Evolutionary conservation across 2,329 filamentous ascomycete genomes (phyloP).

Genomic region (Aspergillus awamori): DNA sequence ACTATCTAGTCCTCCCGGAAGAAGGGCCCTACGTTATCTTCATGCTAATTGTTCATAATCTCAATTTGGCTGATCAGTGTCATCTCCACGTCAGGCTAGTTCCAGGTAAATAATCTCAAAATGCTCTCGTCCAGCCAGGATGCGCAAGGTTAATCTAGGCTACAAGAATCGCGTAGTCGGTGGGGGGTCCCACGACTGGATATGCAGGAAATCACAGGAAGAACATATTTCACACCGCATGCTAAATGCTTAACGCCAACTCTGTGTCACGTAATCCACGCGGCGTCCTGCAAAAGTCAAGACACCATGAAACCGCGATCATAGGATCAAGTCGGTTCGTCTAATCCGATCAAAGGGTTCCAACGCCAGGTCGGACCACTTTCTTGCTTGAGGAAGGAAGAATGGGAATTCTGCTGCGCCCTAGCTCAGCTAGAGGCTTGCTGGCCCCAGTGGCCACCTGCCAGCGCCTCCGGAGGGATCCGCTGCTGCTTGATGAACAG

Average conservation of each 20-base stretch:
- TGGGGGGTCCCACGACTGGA: conserved; percentile 5
- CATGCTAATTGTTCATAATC: conserved; percentile 13
- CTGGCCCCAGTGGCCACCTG: conserved; percentile 47
- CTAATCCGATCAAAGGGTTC: conserved; percentile 28
- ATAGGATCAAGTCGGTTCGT: conserved; percentile 20
- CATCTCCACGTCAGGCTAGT: conserved; percentile 16
- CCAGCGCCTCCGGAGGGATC: conserved; percentile 68
- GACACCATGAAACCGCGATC: conserved; percentile 16
- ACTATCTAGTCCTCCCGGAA: not conserved
- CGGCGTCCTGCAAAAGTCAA: conserved; percentile 18
- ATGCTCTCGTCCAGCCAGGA: conserved; percentile 14
- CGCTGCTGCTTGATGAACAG: conserved; percentile 88
- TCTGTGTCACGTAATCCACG: conserved; percentile 28
- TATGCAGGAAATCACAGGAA: conserved; percentile 24
- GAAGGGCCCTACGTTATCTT: not conserved
- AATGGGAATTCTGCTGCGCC: not conserved
- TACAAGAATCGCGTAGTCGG: conserved; percentile 6
- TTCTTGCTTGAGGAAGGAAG: conserved; percentile 20
- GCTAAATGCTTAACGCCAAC: conserved; percentile 39
- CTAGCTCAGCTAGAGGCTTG: conserved; percentile 36
- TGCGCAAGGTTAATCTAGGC: conserved; percentile 20
- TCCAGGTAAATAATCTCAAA: conserved; percentile 9
- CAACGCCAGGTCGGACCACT: conserved; percentile 41
- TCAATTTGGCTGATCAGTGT: conserved; percentile 11
- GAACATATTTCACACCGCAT: conserved; percentile 38